Base-by-base conservation (phyloP, 352 stramenopile species). In the Pythium coloratum region DNA sequence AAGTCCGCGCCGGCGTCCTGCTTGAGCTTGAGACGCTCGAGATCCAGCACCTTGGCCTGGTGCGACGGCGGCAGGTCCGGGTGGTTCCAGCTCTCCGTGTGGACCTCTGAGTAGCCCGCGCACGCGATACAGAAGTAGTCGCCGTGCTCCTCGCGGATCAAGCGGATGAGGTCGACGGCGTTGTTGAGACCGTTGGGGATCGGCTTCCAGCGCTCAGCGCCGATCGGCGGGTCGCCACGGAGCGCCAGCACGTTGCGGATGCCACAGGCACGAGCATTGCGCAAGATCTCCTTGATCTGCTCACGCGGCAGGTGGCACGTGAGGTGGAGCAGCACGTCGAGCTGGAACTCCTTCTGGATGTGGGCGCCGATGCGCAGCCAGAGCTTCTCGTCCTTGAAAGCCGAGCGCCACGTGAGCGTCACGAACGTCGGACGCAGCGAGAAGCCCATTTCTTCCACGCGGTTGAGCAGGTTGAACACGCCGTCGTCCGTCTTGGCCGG, bases 211-310 rank as follows among this genome's bases (percentile, higher is more conserved):
- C 77, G 78, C 62, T 97, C 95, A 62, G 98, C 77, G 59, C 97
- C 97, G 57, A 94, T 94, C 24, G 95, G 93, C 51, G 97, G 96
- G 75, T 99, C 97, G 58, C 98, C 98, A 47, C 98, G 92, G 56
- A 99, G 77, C 20, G 97, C 98, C 28, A 99, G 80, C 74, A 99
- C 99, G 83, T 99, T 99, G 55, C 87, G 86, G 76, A 99, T 99
- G 20, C 97, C 86, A 1, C 82, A 83, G 32, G 81, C 82, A 20
- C 82, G 84, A 13, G 84, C 86, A 59, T 88, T 86, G 59, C 79
- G 71, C 24, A 94, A 72, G 51, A 94, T 82, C 18, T 76, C 59
- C 66, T 84, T 84, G 65, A 92, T 72, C 54, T 89, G 42, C 12
- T 91, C 84, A 30, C 73, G 77, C 32, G 84, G 81, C 66, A 94